Percentiles rank a stretch among this genome's conserved stretches.
Conservation (phyloP, 768 basidiomycete genomes). For the Polyporus arcularius region DNA sequence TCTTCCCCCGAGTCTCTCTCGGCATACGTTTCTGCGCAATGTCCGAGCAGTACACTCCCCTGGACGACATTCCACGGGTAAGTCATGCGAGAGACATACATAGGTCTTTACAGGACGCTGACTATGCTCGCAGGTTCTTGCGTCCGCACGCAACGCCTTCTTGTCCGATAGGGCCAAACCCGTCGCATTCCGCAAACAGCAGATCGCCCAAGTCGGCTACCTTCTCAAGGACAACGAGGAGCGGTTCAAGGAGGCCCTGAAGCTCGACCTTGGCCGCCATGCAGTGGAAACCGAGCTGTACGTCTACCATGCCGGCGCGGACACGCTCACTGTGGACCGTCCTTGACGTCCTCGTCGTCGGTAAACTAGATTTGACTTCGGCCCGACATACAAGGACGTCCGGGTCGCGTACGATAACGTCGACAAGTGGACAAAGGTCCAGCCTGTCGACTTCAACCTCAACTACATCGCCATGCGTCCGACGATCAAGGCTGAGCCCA, state of each 20-base stretch:
- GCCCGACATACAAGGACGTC: constrained; percentile 51
- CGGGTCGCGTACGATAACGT: constrained; percentile 60
- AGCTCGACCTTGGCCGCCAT: constrained; percentile 65
- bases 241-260: constrained; percentile 59
- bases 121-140: constrained; percentile 47
- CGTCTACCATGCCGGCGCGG: constrained; percentile 19
- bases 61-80: no score
- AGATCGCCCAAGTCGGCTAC: constrained; percentile 72
- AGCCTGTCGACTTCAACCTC: constrained; percentile 54
- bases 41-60: no score
- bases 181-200: constrained; percentile 71
- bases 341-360: neutral
- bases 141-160: constrained; percentile 58
- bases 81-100: no score
- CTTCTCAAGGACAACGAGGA: constrained; percentile 71
- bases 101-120: no score
- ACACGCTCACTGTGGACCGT: neutral
- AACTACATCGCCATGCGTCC: constrained; percentile 64
- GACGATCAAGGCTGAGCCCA: constrained; percentile 70
- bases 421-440: constrained; percentile 73
- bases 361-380: constrained; percentile 59
- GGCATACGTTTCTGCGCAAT: no score
- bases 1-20: no score
- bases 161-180: constrained; percentile 62
- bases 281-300: constrained; percentile 57